Base-by-base conservation (phyloP, 208 protist species). In the Histomonas meleagridis region DNA sequence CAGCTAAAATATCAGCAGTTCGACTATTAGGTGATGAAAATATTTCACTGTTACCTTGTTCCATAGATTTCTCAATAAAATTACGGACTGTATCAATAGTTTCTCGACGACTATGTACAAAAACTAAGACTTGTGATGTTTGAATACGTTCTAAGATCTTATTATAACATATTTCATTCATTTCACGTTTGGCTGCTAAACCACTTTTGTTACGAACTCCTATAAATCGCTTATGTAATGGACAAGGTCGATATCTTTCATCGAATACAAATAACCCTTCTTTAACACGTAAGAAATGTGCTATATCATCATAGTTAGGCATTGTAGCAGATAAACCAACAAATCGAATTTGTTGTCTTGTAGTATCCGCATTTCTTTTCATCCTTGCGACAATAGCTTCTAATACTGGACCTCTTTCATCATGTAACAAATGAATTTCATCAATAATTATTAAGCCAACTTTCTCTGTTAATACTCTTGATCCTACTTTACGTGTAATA, bases 281-380 rank as follows among this genome's bases (percentile, higher is more conserved):
- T 26, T 96, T 94, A 2, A 99, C 98, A 57, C 98, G 96, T 35
- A 99, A 92, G 93, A 99, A 99, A 21, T 95, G 93, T 0, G 98
- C 98, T 32, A 99, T 98, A 95, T 99, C 98, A 81, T 96, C 92
- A 95, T 98, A 98, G 94, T 99, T 99, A 14, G 99, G 99, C 78
- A 99, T 94, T 28, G 99, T 99, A 7, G 99, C 99, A 90, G 96
- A 98, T 21, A 99, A 95, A 16, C 97, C 99, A n/a, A 99, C 97
- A 14, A 99, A 92, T 49, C 99, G 95, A 43, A 98, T 97, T 57
- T 81, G 79, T 62, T 97, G 91, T 92, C 95, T 49, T 32, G 92
- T 91, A 32, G 60, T 86, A 28, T 94, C 90, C 94, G 95, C 76
- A 51, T 96, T 94, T 5, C 96, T 92, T 38, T 97, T 93, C 26